Evolutionary conservation across 306 rosid species (phyloP).

Genomic region (Ceratonia siliqua): DNA sequence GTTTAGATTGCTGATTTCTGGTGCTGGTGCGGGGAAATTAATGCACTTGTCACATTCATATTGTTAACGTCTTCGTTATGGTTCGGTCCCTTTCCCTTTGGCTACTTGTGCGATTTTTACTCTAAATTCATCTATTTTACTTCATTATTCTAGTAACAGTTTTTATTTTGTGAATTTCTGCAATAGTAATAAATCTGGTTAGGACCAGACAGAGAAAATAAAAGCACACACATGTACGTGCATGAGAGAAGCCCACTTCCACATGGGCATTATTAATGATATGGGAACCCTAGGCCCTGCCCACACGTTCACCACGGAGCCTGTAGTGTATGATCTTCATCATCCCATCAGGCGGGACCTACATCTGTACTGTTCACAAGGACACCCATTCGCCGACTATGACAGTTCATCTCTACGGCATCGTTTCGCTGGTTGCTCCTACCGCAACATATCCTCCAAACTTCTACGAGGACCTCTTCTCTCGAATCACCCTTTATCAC

Average conservation of each 20-base stretch:
- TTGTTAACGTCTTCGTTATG: conserved; percentile 19
- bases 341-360: conserved; percentile 41
- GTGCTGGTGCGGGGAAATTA: conserved; percentile 8
- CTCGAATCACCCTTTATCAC: not conserved
- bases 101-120: not conserved
- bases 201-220: conserved; percentile 34
- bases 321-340: not conserved
- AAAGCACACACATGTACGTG: conserved; percentile 59
- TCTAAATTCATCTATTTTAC: not conserved
- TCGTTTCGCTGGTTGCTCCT: too few relatives aligned
- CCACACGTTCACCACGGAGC: conserved; percentile 48
- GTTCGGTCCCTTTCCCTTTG: conserved; percentile 9
- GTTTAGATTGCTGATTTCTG: conserved; percentile 17
- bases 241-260: conserved; percentile 64
- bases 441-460: not conserved
- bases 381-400: conserved; percentile 21
- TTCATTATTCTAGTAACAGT: too few relatives aligned
- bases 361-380: not conserved
- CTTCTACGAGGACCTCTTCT: not conserved
- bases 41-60: conserved; percentile 34
- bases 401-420: conserved; percentile 35
- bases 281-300: conserved; percentile 35
- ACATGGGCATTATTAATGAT: conserved; percentile 61
- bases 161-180: too few relatives aligned
- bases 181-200: not conserved